Base-by-base conservation (phyloP, 2,329 filamentous ascomycete species). In the Chaetomiaceae sp. region DNA sequence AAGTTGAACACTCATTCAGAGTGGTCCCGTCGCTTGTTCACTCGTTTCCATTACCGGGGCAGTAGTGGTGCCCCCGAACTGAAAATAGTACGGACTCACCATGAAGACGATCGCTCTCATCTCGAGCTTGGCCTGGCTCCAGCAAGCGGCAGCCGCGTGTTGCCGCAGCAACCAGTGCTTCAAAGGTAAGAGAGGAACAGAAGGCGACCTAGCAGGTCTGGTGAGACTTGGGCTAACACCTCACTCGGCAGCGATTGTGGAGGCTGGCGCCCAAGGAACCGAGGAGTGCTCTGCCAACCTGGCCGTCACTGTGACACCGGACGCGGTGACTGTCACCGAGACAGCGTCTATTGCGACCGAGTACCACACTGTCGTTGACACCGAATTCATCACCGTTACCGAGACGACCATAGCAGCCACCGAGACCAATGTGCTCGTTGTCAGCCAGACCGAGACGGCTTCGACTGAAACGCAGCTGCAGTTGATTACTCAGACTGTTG, bases 151-250 rank as follows among this genome's bases (percentile, higher is more conserved):
- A 12, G 40, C 40, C 17, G 25, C 40, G 4, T 43, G 40, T 6
- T 43, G 40, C 12, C 25, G 40, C 40, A 43, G 40, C 40, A 43
- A 43, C n/a, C n/a, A 43, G 25, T 43, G 25, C 23, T n/a, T 43
- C 23, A 43, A 31, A 27, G 40, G 40, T 43, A 8, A 14, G 23
- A 9, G 27, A 11, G 27, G 27, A 31, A 31, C 3, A 31, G 27
- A 15, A 3, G 6, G 11, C 12, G 3, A 29, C n/a, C n/a, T 23
- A 5, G 12, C 15, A 11, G 11, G n/a, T 14, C 11, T 11, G 27
- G n/a, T n/a, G n/a, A n/a, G n/a, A n/a, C n/a, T n/a, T n/a, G n/a
- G n/a, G n/a, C 20, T 9, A 11, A 40, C 12, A 25, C 38, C 12
- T 6, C 11, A 36, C 20, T 14, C 12, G n/a, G 25, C 25, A 43